Conservation (phyloP, 2,329 filamentous ascomycete genomes). For the Colletotrichum abscissum region DNA sequence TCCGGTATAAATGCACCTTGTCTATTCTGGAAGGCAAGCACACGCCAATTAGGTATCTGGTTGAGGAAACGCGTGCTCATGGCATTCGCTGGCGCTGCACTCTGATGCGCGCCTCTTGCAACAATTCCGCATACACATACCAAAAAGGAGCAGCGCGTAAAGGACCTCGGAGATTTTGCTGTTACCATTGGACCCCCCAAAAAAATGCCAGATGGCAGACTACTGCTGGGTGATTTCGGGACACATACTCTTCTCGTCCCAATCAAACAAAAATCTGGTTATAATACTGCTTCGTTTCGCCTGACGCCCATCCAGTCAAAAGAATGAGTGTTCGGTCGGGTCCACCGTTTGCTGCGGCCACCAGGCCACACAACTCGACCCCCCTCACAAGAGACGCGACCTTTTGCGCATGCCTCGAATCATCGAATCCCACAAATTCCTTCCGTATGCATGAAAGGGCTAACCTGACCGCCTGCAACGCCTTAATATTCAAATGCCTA, state of each 20-base stretch:
- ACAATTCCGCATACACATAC: conserved; percentile 29
- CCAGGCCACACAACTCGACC: conserved; percentile 25
- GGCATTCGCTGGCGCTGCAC: conserved; percentile 13
- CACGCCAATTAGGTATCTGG: conserved; percentile 20
- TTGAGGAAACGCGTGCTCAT: conserved; percentile 12
- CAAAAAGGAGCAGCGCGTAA: conserved; percentile 34
- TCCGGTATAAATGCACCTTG: conserved; percentile 2
- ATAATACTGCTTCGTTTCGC: conserved; percentile 19
- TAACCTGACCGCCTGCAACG: conserved; percentile 19
- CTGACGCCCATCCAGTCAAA: conserved; percentile 25
- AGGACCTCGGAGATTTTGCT: conserved; percentile 32
- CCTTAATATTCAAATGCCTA: conserved; percentile 11
- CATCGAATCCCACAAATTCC: conserved; percentile 33
- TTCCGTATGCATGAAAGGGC: conserved; percentile 25
- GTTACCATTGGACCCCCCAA: conserved; percentile 48
- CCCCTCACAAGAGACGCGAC: conserved; percentile 21
- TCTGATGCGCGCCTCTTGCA: conserved; percentile 13
- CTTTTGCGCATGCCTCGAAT: conserved; percentile 28
- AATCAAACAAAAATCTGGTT: conserved; percentile 18
- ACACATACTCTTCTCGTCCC: conserved; percentile 23
- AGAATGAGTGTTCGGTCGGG: conserved; percentile 8
- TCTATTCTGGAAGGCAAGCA: conserved; percentile 26
- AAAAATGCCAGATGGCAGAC: conserved; percentile 60
- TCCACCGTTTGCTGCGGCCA: conserved; percentile 33
- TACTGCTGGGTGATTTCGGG: conserved; percentile 53